phyloP scores from a whole-genome alignment of 805 yeast genomes.

The Suhomyces xylopsoci region DNA sequence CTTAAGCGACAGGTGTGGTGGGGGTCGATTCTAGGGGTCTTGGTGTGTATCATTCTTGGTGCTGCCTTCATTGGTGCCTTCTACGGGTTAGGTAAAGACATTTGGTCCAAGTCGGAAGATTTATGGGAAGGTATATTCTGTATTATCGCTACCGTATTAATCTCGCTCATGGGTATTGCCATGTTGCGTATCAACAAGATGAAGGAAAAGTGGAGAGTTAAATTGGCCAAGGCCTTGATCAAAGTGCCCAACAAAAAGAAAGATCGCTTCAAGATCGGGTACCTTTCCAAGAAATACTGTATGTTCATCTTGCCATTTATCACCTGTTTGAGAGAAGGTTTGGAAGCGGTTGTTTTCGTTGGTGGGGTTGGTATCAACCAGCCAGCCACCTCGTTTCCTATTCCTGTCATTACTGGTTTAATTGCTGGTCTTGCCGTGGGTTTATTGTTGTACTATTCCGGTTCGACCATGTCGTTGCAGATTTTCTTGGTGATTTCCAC shows the following conservation, averaged over 20 bases:
- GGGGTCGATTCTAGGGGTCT: conserved; percentile 71
- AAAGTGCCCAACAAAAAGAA: conserved; percentile 49
- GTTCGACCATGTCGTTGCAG: conserved; percentile 79
- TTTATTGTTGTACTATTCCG: conserved; percentile 70
- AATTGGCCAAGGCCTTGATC: conserved; percentile 81
- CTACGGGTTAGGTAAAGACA: conserved; percentile 74
- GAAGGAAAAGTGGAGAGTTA: conserved; percentile 96
- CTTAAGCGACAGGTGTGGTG: conserved; percentile 81
- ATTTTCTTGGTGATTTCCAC: conserved; percentile 85
- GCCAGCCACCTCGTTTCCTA: conserved; percentile 76
- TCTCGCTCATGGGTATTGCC: conserved; percentile 92
- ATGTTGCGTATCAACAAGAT: conserved; percentile 94
- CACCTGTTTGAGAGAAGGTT: conserved; percentile 23
- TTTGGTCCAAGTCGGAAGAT: conserved; percentile 86
- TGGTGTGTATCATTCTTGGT: conserved; percentile 81
- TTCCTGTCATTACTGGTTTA: conserved; percentile 88
- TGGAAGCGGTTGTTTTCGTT: conserved; percentile 43
- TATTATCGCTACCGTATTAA: conserved; percentile 83
- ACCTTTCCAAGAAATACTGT: conserved; percentile 27
- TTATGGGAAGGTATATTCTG: conserved; percentile 97
- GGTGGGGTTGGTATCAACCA: conserved; percentile 42
- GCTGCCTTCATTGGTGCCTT: conserved; percentile 93
- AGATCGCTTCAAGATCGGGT: conserved; percentile 43
- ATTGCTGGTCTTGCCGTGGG: conserved; percentile 78
- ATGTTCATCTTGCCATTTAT: conserved; percentile 26